Evolutionary conservation across 1,284 basidiomycete species (phyloP).

Genomic region (Cutaneotrichosporon sp.): DNA sequence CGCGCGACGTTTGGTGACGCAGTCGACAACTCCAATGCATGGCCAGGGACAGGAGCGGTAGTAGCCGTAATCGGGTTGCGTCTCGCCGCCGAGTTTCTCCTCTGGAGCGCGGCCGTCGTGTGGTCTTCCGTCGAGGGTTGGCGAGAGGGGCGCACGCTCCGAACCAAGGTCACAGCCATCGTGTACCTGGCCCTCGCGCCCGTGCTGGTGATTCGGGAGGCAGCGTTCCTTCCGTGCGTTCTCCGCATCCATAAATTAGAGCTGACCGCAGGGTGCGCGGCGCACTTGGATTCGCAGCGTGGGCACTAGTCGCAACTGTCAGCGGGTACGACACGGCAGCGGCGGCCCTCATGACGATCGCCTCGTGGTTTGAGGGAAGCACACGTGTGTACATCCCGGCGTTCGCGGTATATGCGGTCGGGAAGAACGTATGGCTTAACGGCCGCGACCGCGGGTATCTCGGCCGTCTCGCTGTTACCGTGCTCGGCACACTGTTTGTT

Average conservation of each 20-base stretch:
- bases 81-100: conserved; percentile 11
- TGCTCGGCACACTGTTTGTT: conserved; percentile 1
- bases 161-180: conserved; percentile 22
- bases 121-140: conserved; percentile 23
- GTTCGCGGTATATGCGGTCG: conserved; percentile 22
- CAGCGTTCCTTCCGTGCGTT: conserved; percentile 18
- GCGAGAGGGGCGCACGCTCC: conserved; percentile 23
- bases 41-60: not conserved
- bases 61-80: not conserved
- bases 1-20: not conserved
- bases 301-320: conserved; percentile 21
- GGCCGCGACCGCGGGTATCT: conserved; percentile 17
- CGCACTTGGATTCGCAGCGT: conserved; percentile 20
- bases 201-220: conserved; percentile 17
- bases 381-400: conserved; percentile 17
- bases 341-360: conserved; percentile 15
- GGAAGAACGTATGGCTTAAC: conserved; percentile 27
- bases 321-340: conserved; percentile 19
- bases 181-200: conserved; percentile 20
- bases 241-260: not conserved
- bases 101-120: conserved; percentile 21
- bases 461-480: conserved; percentile 12
- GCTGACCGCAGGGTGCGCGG: conserved; percentile 21
- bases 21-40: not conserved
- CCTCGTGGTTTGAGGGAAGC: conserved; percentile 7